phyloP scores from a whole-genome alignment of 805 yeast species.

The Wickerhamiella allomyrinae region DNA sequence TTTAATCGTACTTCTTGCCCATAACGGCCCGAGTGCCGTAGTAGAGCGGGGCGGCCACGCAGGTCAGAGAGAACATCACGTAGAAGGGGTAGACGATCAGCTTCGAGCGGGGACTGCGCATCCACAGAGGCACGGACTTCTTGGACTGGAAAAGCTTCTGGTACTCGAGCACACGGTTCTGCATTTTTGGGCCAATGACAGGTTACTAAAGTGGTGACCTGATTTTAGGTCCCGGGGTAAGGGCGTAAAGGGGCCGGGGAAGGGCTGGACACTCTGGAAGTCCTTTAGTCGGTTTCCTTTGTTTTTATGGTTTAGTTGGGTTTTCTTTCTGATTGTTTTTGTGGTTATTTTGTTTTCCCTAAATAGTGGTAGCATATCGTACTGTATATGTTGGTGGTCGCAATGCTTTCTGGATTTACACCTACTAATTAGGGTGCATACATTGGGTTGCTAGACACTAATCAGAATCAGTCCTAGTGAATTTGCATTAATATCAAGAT shows the following conservation, averaged over 20 bases:
- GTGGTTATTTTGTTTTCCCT: too few relatives aligned
- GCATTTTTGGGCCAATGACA: slow-evolving; percentile 5
- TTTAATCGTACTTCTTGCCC: slow-evolving; percentile 39
- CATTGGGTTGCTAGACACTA: too few relatives aligned
- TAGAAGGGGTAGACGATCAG: slow-evolving; percentile 63
- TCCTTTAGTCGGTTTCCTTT: too few relatives aligned
- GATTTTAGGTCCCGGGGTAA: background rate
- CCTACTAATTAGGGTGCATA: too few relatives aligned
- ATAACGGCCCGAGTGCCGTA: slow-evolving; percentile 58
- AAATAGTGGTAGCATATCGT: too few relatives aligned
- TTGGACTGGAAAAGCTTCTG: slow-evolving; percentile 27
- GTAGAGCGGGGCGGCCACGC: slow-evolving; percentile 47
- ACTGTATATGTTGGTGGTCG: too few relatives aligned
- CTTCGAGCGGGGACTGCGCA: slow-evolving; percentile 52
- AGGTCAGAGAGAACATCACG: slow-evolving; percentile 53
- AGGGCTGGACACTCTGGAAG: too few relatives aligned
- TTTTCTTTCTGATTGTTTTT: too few relatives aligned
- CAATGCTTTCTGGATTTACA: too few relatives aligned
- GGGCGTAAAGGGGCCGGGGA: background rate
- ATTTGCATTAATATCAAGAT: too few relatives aligned
- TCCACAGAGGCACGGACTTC: slow-evolving; percentile 25
- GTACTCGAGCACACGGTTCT: slow-evolving; percentile 20
- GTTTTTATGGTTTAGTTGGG: too few relatives aligned
- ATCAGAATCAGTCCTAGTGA: too few relatives aligned
- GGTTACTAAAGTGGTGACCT: background rate